phyloP scores from a whole-genome alignment of 2,329 filamentous ascomycete species.

The Exophiala calicioides region DNA sequence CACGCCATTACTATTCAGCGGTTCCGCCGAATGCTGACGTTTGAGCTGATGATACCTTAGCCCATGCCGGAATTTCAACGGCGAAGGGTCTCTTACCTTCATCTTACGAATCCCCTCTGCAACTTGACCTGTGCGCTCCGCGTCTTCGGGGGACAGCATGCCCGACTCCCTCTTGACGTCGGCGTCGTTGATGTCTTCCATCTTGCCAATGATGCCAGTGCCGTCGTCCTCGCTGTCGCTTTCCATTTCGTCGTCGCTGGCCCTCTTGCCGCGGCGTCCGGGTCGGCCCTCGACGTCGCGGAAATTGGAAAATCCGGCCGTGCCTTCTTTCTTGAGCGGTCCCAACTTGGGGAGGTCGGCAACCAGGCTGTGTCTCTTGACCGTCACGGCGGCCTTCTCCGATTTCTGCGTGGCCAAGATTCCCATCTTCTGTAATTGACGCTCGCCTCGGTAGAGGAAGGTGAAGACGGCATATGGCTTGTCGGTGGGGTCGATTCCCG shows the following conservation, averaged over 20 bases:
- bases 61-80: conserved; percentile 30
- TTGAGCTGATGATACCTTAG: conserved; percentile 55
- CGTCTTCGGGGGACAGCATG: conserved; percentile 62
- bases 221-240: conserved; percentile 76
- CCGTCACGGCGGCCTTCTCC: conserved; percentile 60
- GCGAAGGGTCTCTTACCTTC: conserved; percentile 52
- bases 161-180: conserved; percentile 52
- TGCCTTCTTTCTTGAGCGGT: conserved; percentile 81
- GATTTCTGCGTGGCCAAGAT: conserved; percentile 71
- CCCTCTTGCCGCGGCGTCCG: conserved; percentile 53
- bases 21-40: conserved; percentile 65
- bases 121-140: conserved; percentile 60
- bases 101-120: conserved; percentile 67
- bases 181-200: conserved; percentile 61
- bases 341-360: conserved; percentile 83
- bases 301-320: conserved; percentile 87
- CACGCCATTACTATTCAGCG: conserved; percentile 40
- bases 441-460: conserved; percentile 94
- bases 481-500: conserved; percentile 87
- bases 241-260: conserved; percentile 66
- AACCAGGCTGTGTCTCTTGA: conserved; percentile 79
- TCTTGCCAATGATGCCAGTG: conserved; percentile 63
- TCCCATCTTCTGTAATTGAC: conserved; percentile 96
- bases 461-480: conserved; percentile 97
- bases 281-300: conserved; percentile 65